phyloP scores from a whole-genome alignment of 768 basidiomycete genomes.

The Russula sp. region DNA sequence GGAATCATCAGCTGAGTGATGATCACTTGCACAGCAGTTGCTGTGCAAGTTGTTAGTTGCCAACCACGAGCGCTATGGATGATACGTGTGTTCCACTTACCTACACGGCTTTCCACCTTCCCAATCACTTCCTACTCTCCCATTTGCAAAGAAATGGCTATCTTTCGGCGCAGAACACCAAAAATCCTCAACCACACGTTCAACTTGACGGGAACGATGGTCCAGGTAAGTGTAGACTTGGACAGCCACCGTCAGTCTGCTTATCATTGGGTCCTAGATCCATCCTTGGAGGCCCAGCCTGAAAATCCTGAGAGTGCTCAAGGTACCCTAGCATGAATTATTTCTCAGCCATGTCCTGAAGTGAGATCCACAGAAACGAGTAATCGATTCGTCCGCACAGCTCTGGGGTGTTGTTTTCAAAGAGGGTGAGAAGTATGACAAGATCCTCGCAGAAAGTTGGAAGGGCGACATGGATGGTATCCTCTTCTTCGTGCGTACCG shows the following conservation, averaged over 20 bases:
- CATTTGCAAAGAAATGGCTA: not conserved
- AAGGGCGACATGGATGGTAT: conserved; percentile 18
- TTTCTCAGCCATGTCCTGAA: not conserved
- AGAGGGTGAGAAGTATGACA: conserved; percentile 22
- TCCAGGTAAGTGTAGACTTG: not conserved
- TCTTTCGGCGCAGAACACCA: not conserved
- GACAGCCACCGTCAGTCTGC: not conserved
- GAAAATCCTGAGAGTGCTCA: not conserved
- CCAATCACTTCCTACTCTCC: not conserved
- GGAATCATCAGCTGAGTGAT: too few relatives aligned
- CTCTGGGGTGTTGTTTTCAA: conserved; percentile 20
- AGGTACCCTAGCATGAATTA: not conserved
- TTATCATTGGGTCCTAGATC: not conserved
- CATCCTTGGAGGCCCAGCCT: not conserved
- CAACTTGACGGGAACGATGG: not conserved
- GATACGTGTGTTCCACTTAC: too few relatives aligned
- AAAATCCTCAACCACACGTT: not conserved
- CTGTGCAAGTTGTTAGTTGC: too few relatives aligned
- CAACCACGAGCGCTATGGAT: too few relatives aligned
- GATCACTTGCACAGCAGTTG: too few relatives aligned
- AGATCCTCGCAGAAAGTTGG: conserved; percentile 17
- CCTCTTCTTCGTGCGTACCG: conserved; percentile 13
- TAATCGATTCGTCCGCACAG: conserved; percentile 20
- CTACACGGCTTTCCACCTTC: not conserved
- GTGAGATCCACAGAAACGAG: conserved; percentile 9